Percentiles rank a stretch among this genome's conserved stretches.
Conservation (phyloP, 495 filamentous ascomycete species). For the Aeminium ludgeri region DNA sequence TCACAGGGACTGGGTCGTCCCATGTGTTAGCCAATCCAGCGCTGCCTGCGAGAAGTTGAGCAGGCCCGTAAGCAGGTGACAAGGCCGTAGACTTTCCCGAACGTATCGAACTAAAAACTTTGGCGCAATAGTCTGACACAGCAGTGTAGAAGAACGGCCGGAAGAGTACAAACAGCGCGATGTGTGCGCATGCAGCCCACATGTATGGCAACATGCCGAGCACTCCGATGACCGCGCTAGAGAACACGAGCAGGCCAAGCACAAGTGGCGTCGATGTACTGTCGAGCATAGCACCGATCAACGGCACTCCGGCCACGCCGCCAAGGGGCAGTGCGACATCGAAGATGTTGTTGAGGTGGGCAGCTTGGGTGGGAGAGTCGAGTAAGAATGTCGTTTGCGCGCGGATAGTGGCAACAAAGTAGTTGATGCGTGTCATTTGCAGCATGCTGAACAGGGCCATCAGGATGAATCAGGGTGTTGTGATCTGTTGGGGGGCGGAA, state of each 20-base stretch:
- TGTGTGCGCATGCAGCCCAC: constrained; percentile 59
- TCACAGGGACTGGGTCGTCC: constrained; percentile 63
- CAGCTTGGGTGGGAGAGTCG: constrained; percentile 37
- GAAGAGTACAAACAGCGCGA: constrained; percentile 65
- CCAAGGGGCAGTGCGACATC: constrained; percentile 79
- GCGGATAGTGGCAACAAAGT: constrained; percentile 84
- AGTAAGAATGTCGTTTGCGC: constrained; percentile 73
- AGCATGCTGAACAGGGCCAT: constrained; percentile 76
- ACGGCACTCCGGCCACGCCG: constrained; percentile 68
- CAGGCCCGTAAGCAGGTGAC: constrained; percentile 81
- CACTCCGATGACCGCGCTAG: constrained; percentile 61
- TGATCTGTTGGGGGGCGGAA: constrained; percentile 57
- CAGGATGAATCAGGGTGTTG: constrained; percentile 70
- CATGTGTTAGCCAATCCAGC: constrained; percentile 65
- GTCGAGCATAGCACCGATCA: constrained; percentile 75
- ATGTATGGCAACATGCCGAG: constrained; percentile 57
- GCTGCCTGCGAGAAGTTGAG: constrained; percentile 76
- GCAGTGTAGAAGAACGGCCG: constrained; percentile 63
- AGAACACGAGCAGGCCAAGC: constrained; percentile 51
- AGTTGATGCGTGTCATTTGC: constrained; percentile 93
- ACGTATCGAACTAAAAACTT: constrained; percentile 95
- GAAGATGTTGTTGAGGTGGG: constrained; percentile 66
- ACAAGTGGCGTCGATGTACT: constrained; percentile 55
- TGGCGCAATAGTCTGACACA: constrained; percentile 74
- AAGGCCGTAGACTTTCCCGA: constrained; percentile 89